phyloP scores from a whole-genome alignment of 2,329 filamentous ascomycete species.

The Pseudogymnoascus sp. region DNA sequence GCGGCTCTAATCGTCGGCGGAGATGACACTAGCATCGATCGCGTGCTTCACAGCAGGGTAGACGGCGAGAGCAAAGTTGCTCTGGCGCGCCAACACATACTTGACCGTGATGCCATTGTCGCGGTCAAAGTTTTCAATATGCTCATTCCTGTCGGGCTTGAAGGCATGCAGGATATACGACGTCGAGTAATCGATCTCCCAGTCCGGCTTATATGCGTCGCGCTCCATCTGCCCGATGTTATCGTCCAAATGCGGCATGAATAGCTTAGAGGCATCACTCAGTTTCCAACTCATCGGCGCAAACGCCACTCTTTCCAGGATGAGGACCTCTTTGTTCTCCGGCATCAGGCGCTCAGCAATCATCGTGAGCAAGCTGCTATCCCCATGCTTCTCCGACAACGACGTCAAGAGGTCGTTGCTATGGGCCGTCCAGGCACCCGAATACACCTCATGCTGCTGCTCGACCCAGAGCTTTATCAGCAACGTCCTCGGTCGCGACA shows the following conservation, averaged over 20 bases:
- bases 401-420: neutral
- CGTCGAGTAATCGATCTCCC: slow-evolving; percentile 23
- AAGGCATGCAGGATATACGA: slow-evolving; percentile 22
- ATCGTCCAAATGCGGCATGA: slow-evolving; percentile 10
- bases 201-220: slow-evolving; percentile 14
- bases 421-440: slow-evolving; percentile 19
- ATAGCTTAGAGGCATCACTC: slow-evolving; percentile 10
- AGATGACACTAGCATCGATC: slow-evolving; percentile 9
- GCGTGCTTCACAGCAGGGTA: slow-evolving; percentile 17
- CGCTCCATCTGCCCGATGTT: slow-evolving; percentile 4
- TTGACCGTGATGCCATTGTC: slow-evolving; percentile 12
- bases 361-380: slow-evolving; percentile 19
- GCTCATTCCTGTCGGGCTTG: slow-evolving; percentile 12
- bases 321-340: slow-evolving; percentile 19
- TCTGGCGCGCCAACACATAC: slow-evolving; percentile 18
- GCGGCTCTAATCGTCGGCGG: neutral
- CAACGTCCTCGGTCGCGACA: slow-evolving; percentile 5
- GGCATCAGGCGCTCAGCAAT: slow-evolving; percentile 19
- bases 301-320: slow-evolving; percentile 20
- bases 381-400: neutral
- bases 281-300: slow-evolving; percentile 21
- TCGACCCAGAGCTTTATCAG: slow-evolving; percentile 16
- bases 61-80: slow-evolving; percentile 18
- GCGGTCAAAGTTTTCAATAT: neutral
- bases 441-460: slow-evolving; percentile 19